These are phyloP conservation scores for Botrytis tulipae DNA, from an alignment of 2,329 filamentous ascomycete species.

Conservation along the genomic window DNA sequence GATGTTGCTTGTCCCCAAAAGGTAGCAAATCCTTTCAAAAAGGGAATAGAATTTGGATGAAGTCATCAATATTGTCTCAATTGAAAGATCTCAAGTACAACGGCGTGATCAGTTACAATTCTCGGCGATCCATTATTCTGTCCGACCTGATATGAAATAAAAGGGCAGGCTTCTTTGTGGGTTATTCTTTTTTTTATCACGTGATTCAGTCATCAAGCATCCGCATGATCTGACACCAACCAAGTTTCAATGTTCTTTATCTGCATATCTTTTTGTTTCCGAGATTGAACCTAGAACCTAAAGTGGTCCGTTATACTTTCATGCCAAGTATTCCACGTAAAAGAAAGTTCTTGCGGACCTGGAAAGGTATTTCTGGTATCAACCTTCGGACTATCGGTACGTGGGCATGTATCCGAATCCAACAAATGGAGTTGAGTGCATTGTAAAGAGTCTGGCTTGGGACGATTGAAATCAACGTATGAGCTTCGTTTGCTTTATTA, in stretches of 20 bases:
- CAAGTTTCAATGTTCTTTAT: neutral
- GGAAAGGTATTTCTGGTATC: neutral
- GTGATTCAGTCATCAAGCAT: neutral
- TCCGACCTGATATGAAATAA: neutral
- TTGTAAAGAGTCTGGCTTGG: neutral
- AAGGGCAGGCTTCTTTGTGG: neutral
- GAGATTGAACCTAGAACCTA: slow-evolving; percentile 5
- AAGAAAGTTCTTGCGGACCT: slow-evolving; percentile 1
- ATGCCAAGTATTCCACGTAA: slow-evolving; percentile 3
- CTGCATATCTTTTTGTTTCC: neutral
- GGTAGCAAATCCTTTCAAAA: neutral
- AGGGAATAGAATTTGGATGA: neutral
- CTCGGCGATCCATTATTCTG: neutral
- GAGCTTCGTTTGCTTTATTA: neutral
- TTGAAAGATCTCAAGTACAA: neutral
- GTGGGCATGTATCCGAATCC: neutral
- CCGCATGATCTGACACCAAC: neutral
- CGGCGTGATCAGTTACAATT: neutral
- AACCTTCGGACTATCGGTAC: neutral
- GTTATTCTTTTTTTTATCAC: neutral
- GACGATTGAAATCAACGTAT: neutral
- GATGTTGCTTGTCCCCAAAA: neutral
- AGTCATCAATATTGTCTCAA: slow-evolving; percentile 4
- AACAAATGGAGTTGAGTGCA: neutral
- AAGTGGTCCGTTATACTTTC: neutral